Evolutionary conservation across 2,329 filamentous ascomycete genomes (phyloP), one percentile per base, ranked within the genome.

Genomic region (Akanthomyces uredinophilus): DNA sequence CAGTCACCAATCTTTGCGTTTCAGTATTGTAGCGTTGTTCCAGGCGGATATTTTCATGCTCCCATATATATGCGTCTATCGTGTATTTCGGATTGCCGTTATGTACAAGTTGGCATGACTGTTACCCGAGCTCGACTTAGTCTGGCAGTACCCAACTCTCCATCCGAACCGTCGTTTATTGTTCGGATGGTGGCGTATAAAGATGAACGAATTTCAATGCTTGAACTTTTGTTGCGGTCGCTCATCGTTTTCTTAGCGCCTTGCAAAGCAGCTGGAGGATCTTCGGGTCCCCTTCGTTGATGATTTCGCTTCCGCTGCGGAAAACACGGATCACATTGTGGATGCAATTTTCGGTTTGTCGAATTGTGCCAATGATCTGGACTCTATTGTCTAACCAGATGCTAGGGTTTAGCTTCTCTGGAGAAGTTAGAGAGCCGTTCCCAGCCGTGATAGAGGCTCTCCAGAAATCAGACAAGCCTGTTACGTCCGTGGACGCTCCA

Each of bases 341-440:
- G 95, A 99, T 75, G 92, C 95, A 11, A 91, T 99, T 65, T 99
- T 99, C 72, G 92, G 91, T 89, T 74, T 51, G 77, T 76, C 18
- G 32, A 46, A 62, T 50, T n/a, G 39, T 58, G 52, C 29, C n/a
- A 50, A 37, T 60, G 20, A 43, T 27, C 56, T 47, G 56, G 59
- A 27, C 20, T 32, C 16, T 52, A 16, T 39, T 60, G 70, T 20
- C 54, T 60, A 39, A 64, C 47, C 22, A 20, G 16, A 37, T 59
- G 51, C 29, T 41, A 89, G 89, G 91, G 8, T 99, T 99, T 78
- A 95, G 90, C 64, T 99, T 99, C 78, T 88, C 87, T 1, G 94
- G 93, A 7, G 88, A 95, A 66, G 88, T 99, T 59, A 87, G 95
- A n/a, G 91, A 96, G 66, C 95, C 95, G 1, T 99, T 98, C 71